Evolutionary conservation across 2,329 filamentous ascomycete species (phyloP), one percentile per base, ranked within the genome.

Genomic region (Onygenales sp.): DNA sequence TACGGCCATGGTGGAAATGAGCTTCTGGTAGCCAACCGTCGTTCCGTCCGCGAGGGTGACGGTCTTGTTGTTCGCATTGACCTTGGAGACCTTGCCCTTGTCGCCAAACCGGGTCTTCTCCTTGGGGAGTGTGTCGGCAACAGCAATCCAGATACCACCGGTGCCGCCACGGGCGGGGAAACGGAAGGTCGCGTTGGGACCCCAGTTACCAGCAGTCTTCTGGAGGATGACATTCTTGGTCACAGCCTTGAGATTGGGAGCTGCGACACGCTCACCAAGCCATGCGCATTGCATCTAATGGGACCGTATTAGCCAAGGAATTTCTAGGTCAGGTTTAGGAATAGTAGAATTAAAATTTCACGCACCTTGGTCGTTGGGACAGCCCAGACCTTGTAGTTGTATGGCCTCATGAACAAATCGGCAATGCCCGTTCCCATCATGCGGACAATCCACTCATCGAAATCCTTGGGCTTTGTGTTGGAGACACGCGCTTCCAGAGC

Each of bases 301-400:
- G 17, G 14, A 33, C 49, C n/a, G 39, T 46, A 32, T 42, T 33
- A 45, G 33, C 36, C 21, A 27, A 5, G 13, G 10, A 33, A 17
- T 10, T 9, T 34, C 2, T 4, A 31, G 21, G 14, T 33, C 4
- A 4, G 21, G 21, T 3, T 13, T 17, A 50, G 13, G 9, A 39
- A 39, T n/a, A 10, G 36, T n/a, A 39, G 36, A 39, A 39, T 39
- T 42, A 46, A 34, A 13, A 32, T 47, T 14, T 14, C 31, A 59
- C 79, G 65, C 80, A 94, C 89, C 84, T 95, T 95, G 62, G 87
- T 95, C 53, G 92, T 96, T 55, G 93, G 93, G 64, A 97, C 92
- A 58, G 93, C 93, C 93, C 93, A 98, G 70, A 98, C 93, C 79
- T 98, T 98, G 85, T 86, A 98, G 83, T 98, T 98, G 82, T 98